Conservation (phyloP, 176 grass and related monocot genomes). For the Alloteropsis semialata region DNA sequence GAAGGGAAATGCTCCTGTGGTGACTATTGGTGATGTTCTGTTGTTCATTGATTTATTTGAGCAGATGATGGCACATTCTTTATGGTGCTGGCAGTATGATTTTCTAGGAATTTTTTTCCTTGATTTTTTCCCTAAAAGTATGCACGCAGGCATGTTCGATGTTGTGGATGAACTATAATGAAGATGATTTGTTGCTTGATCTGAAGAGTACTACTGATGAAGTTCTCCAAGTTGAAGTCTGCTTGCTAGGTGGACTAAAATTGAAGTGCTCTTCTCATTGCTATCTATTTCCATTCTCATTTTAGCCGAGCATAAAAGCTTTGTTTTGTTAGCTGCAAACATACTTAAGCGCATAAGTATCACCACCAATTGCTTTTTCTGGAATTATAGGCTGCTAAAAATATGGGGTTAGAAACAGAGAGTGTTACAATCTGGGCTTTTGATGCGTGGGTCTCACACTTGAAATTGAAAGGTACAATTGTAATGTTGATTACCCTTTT, state of each 20-base stretch:
- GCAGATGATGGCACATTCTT: not conserved
- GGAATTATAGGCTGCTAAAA: not conserved
- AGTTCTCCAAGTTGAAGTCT: not conserved
- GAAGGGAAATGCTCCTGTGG: constrained; percentile 37
- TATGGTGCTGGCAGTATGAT: not conserved
- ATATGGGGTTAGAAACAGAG: not conserved
- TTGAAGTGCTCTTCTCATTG: not conserved
- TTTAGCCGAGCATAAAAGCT: not conserved
- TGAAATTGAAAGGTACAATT: not conserved
- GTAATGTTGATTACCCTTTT: not conserved
- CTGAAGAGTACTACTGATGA: not conserved
- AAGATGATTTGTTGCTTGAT: no score
- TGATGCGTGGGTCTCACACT: not conserved
- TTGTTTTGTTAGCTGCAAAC: not conserved
- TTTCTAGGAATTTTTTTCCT: not conserved
- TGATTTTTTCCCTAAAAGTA: no score
- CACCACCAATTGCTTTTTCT: not conserved
- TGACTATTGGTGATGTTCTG: constrained; percentile 41
- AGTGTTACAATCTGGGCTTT: not conserved
- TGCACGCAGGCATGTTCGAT: no score
- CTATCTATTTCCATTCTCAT: not conserved
- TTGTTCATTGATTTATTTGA: constrained; percentile 15
- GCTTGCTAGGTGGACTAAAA: not conserved
- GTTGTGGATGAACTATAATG: no score
- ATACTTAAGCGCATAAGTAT: not conserved